Percentiles rank a stretch among this genome's conserved stretches.
Conservation (phyloP, 805 yeast species). For the Metschnikowia orientalis region DNA sequence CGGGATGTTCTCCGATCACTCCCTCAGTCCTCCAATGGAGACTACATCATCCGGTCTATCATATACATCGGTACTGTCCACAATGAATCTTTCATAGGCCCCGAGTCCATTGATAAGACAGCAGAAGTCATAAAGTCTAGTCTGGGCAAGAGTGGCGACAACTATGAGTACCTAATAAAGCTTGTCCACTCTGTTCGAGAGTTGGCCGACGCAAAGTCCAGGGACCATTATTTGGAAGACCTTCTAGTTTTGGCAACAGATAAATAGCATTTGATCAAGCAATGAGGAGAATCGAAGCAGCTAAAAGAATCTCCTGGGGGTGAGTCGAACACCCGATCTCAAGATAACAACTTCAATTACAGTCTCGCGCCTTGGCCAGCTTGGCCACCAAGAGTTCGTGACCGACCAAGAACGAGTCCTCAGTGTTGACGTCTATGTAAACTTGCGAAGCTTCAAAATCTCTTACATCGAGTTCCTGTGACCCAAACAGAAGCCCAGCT, state of each 20-base stretch:
- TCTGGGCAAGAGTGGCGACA: conserved; percentile 79
- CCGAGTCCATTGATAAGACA: conserved; percentile 56
- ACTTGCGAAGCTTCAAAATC: no score
- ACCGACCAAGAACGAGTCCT: no score
- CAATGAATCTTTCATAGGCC: conserved; percentile 82
- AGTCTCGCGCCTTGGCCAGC: conserved; percentile 52
- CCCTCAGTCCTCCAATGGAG: conserved; percentile 29
- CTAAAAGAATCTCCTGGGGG: conserved; percentile 41
- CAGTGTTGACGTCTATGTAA: no score
- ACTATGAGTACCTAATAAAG: conserved; percentile 61
- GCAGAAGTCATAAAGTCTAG: conserved; percentile 56
- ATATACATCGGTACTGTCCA: conserved; percentile 82
- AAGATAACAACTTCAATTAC: conserved; percentile 42
- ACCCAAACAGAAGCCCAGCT: no score
- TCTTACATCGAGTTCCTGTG: no score
- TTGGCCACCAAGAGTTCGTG: conserved; percentile 50
- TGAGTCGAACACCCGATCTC: conserved; percentile 52
- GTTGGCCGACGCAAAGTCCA: conserved; percentile 18
- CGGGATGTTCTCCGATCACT: conserved; percentile 9
- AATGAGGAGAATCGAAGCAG: conserved; percentile 2
- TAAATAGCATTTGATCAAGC: background rate
- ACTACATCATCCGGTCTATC: conserved; percentile 46
- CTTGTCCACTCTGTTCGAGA: conserved; percentile 45
- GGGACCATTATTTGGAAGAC: conserved; percentile 36
- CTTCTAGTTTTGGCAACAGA: conserved; percentile 13